Base-by-base conservation (phyloP, 768 basidiomycete species). In the Guyanaporus albipodus region DNA sequence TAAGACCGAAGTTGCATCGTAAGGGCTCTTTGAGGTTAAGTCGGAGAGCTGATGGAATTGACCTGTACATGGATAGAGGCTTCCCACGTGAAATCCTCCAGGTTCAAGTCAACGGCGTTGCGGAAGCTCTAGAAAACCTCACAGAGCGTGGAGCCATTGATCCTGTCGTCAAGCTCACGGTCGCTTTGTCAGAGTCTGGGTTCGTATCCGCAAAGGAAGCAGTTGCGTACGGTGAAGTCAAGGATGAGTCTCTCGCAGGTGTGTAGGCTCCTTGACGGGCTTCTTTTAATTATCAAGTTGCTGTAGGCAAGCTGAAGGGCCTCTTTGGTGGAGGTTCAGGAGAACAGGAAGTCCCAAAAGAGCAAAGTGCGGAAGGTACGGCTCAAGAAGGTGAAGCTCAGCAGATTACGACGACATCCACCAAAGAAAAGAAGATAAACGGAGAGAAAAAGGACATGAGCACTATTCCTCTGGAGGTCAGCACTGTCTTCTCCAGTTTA, bases 151-250 rank as follows among this genome's bases (percentile, higher is more conserved):
- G 88, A 8, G 87, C 83, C 10, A 65, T 78, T 21, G 90, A 93
- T 57, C 88, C 92, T 3, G 80, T 92, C 12, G 76, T 98, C 58
- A 93, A 92, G 65, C 84, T 91, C 15, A 91, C 88, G 0, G 68
- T 97, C 41, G 71, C 79, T 22, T 73, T 97, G 32, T 89, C 89
- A 31, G 89, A 93, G 42, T 90, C 89, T 40, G 92, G 93, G 7
- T 86, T 97, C 58, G 72, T 91, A 6, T 82, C 84, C 3, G 82
- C 91, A 28, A 76, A 81, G 12, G 87, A 89, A 45, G 94, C 91
- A 0, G 60, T 92, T 33, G 81, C 83, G 6, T 82, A 78, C 48
- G 91, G 86, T 8, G 87, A 91, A 56, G 76, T 87, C 59, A 92
- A 88, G 63, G 83, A 87, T 53, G 87, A 89, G 14, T 85, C 83